These are phyloP conservation scores for Claviceps humidiphila DNA, from an alignment of 2,329 filamentous ascomycete genomes.

Conservation along the genomic window DNA sequence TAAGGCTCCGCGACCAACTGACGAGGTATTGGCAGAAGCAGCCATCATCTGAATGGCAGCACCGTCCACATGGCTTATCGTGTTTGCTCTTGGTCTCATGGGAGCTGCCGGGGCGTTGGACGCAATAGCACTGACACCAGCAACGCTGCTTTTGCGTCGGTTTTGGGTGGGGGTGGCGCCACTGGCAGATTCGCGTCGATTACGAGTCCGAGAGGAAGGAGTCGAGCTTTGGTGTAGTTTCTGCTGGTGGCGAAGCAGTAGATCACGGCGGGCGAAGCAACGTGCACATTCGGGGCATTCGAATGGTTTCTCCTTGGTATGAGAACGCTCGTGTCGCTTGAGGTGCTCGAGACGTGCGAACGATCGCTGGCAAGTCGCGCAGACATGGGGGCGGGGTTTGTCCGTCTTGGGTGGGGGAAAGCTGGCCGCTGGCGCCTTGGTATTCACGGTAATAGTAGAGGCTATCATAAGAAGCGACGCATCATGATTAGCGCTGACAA, in stretches of 20 bases:
- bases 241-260: slow-evolving; percentile 90
- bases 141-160: slow-evolving; percentile 84
- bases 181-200: slow-evolving; percentile 79
- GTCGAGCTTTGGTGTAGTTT: slow-evolving; percentile 92
- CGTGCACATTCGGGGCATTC: slow-evolving; percentile 88
- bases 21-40: slow-evolving; percentile 38
- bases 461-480: slow-evolving; percentile 17
- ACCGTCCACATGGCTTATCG: slow-evolving; percentile 84
- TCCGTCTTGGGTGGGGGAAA: slow-evolving; percentile 88
- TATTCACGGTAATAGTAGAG: slow-evolving; percentile 39
- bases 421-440: slow-evolving; percentile 25
- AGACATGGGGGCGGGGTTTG: slow-evolving; percentile 91
- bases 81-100: slow-evolving; percentile 86
- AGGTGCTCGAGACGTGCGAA: slow-evolving; percentile 93
- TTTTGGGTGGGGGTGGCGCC: slow-evolving; percentile 53
- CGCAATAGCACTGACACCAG: slow-evolving; percentile 35
- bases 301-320: slow-evolving; percentile 98
- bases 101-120: slow-evolving; percentile 34
- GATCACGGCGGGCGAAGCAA: slow-evolving; percentile 87
- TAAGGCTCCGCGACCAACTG: slow-evolving; percentile 28
- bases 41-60: slow-evolving; percentile 60
- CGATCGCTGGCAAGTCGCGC: slow-evolving; percentile 77
- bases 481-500: slow-evolving; percentile 16
- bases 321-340: slow-evolving; percentile 94
- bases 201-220: slow-evolving; percentile 73